Evolutionary conservation across 345 rosid species (phyloP).

Genomic region (Linum lewisii): DNA sequence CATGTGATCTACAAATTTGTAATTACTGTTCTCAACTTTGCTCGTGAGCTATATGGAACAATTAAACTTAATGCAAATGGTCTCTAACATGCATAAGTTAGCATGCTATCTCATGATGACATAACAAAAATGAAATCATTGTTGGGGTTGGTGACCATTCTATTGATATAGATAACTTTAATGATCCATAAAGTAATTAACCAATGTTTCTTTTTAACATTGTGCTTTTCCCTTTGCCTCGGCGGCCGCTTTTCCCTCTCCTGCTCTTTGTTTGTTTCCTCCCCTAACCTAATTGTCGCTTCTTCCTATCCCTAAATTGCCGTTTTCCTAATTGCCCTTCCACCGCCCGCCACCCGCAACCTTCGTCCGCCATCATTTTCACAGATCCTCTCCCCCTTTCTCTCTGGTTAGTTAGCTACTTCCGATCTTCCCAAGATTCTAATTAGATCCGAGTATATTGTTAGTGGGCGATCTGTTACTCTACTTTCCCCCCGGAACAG

Average conservation of each 20-base stretch:
- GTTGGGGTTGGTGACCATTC: too few species aligned
- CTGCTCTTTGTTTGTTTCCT: constrained; percentile 11
- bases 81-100: too few species aligned
- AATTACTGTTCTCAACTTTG: too few species aligned
- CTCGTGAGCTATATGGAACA: too few species aligned
- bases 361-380: background rate
- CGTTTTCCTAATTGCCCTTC: background rate
- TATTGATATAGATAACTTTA: too few species aligned
- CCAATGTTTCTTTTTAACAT: constrained; percentile 11
- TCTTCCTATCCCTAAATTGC: background rate
- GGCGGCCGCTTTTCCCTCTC: constrained; percentile 45
- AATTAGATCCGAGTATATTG: too few species aligned
- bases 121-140: too few species aligned
- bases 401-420: constrained; percentile 1
- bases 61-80: too few species aligned
- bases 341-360: constrained; percentile 6
- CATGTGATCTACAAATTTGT: too few species aligned
- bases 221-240: background rate
- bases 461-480: background rate
- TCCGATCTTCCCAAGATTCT: background rate
- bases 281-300: constrained; percentile 33
- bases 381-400: background rate
- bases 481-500: too few species aligned
- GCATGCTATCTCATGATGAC: too few species aligned
- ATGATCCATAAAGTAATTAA: too few species aligned